Conservation (phyloP, 2,329 filamentous ascomycete genomes). For the Botrytis paeoniae region DNA sequence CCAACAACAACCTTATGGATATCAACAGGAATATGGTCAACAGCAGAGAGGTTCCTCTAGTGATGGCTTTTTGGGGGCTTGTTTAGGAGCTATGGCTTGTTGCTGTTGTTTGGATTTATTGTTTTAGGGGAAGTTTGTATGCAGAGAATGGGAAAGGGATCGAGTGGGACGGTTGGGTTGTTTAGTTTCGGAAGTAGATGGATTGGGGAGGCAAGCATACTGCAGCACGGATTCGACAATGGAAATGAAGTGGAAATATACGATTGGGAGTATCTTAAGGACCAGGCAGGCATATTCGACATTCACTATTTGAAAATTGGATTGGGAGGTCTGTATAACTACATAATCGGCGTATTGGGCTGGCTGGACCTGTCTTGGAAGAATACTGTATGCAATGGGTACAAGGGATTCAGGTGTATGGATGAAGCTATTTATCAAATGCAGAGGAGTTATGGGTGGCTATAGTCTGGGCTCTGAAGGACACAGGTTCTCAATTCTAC, state of each 20-base stretch:
- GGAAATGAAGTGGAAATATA: background rate
- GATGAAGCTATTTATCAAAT: background rate
- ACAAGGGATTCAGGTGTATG: background rate
- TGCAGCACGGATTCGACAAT: background rate
- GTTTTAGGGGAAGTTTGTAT: conserved; percentile 39
- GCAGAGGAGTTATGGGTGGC: background rate
- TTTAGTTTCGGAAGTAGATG: background rate
- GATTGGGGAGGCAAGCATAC: background rate
- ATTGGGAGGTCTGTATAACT: background rate
- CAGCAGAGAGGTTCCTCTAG: conserved; percentile 42
- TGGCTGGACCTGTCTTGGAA: background rate
- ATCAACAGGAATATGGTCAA: conserved; percentile 29
- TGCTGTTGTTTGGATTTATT: conserved; percentile 52
- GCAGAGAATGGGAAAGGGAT: background rate
- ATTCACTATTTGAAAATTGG: background rate
- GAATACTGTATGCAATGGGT: background rate
- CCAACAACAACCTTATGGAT: conserved; percentile 25
- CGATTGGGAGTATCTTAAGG: background rate
- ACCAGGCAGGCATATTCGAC: background rate
- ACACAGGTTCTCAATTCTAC: background rate
- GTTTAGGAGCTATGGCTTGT: conserved; percentile 46
- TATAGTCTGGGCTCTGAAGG: background rate
- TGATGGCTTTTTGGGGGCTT: conserved; percentile 42
- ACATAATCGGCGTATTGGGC: conserved; percentile 1
- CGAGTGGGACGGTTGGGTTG: background rate